phyloP scores from a whole-genome alignment of 192 early-diverging fungal genomes.

The Gaertneriomyces sp. region DNA sequence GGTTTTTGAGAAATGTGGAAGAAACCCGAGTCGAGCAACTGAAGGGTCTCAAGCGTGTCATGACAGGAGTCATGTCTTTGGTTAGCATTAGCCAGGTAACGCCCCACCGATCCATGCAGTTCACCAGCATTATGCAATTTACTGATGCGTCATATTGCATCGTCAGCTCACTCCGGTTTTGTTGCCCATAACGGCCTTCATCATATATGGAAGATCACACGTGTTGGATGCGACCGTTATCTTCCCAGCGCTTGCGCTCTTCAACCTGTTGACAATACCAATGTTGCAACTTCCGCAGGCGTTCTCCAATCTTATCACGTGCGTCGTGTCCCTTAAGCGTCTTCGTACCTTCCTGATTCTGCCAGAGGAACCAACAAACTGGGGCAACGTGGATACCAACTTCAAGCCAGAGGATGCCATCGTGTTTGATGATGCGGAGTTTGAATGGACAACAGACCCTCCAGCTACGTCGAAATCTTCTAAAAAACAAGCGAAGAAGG shows the following conservation, averaged over 20 bases:
- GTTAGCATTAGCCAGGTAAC: no score
- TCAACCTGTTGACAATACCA: constrained; percentile 30
- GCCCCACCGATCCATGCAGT: not conserved
- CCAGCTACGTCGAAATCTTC: no score
- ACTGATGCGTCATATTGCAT: not conserved
- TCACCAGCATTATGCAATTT: constrained; percentile 41
- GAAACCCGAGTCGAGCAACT: not conserved
- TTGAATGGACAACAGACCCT: no score
- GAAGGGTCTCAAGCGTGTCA: no score
- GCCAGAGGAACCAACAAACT: no score
- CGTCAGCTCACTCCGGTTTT: constrained; percentile 9
- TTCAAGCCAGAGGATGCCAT: no score
- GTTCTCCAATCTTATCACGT: not conserved
- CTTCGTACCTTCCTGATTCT: no score
- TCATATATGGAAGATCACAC: constrained; percentile 17
- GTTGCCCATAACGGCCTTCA: constrained; percentile 15
- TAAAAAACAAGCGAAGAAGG: no score
- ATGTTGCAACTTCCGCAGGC: constrained; percentile 28
- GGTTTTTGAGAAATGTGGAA: constrained; percentile 64
- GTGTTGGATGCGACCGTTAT: constrained; percentile 17
- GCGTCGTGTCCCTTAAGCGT: not conserved
- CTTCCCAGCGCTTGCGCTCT: constrained; percentile 38
- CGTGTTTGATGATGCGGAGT: no score
- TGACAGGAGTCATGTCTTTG: no score
- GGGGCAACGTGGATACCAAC: no score